phyloP scores from a whole-genome alignment of 108 stramenopile genomes.

The Skeletonema costatum region DNA sequence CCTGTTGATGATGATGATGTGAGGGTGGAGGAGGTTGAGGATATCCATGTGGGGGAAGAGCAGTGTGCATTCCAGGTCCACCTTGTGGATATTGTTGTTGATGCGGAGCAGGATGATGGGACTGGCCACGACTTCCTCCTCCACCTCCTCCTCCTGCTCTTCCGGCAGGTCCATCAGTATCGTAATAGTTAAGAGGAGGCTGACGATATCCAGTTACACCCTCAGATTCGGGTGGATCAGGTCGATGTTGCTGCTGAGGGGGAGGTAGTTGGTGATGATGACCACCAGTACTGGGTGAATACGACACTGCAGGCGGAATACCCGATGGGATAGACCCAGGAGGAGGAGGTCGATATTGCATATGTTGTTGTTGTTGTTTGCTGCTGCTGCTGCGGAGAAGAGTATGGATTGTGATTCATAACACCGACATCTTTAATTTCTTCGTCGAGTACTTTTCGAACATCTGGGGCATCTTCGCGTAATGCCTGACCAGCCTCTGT shows the following conservation, averaged over 20 bases:
- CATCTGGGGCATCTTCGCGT: constrained; percentile 55
- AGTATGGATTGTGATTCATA: constrained; percentile 24
- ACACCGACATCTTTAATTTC: constrained; percentile 14
- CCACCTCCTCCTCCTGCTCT: not conserved
- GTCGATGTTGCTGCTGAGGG: constrained; percentile 16
- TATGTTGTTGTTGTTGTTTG: constrained; percentile 1
- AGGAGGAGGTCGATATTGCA: constrained; percentile 26
- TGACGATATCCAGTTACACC: constrained; percentile 50
- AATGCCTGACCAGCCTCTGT: constrained; percentile 54
- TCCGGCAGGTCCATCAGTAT: constrained; percentile 10
- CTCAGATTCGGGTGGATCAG: constrained; percentile 45
- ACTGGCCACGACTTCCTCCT: constrained; percentile 16
- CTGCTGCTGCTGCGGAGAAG: constrained; percentile 6
- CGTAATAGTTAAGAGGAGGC: constrained; percentile 41
- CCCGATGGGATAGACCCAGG: not conserved
- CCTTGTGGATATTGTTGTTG: not conserved
- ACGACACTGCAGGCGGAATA: constrained; percentile 16
- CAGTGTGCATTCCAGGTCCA: not conserved
- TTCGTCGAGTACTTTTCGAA: constrained; percentile 40
- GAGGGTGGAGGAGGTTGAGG: not conserved
- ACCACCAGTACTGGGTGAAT: constrained; percentile 20
- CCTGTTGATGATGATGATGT: not conserved
- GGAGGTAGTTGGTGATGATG: not conserved
- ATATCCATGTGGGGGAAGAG: not conserved
- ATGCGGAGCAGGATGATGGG: constrained; percentile 13